Evolutionary conservation across 805 yeast species (phyloP).

Genomic region (Tetrapisispora iriomotensis): DNA sequence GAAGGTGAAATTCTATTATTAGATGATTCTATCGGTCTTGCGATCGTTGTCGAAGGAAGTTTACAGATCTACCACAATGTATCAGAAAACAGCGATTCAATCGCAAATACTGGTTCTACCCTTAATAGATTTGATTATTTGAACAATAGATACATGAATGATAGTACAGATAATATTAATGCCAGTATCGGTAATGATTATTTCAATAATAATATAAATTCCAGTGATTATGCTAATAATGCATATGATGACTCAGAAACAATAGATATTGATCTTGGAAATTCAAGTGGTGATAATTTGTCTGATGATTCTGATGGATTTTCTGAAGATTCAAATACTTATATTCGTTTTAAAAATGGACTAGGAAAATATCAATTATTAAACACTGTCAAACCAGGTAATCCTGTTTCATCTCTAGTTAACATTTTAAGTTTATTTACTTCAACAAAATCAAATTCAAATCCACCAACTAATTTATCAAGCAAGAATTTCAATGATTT

Average conservation of each 20-base stretch:
- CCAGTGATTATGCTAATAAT: slow-evolving; percentile 3
- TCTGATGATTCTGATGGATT: slow-evolving; percentile 25
- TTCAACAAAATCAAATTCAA: background rate
- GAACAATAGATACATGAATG: background rate
- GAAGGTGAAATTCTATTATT: slow-evolving; percentile 67
- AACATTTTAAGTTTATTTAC: slow-evolving; percentile 71
- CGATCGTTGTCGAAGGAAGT: slow-evolving; percentile 86
- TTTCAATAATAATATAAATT: background rate
- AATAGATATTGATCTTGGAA: background rate
- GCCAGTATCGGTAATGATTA: too few relatives aligned
- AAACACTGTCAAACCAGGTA: slow-evolving; percentile 72
- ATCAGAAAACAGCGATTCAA: background rate
- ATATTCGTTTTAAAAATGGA: slow-evolving; percentile 19
- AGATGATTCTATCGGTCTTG: slow-evolving; percentile 72
- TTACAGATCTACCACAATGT: slow-evolving; percentile 63
- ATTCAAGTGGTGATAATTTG: background rate
- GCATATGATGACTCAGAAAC: background rate
- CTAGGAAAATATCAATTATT: slow-evolving; percentile 52
- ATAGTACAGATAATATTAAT: background rate
- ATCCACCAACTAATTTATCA: background rate
- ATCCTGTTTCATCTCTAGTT: slow-evolving; percentile 76
- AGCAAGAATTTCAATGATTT: background rate
- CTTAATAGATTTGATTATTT: background rate
- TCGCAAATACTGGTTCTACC: background rate
- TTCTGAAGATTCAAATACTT: slow-evolving; percentile 29